Conservation (phyloP, 1,284 basidiomycete genomes). For the Phellopilus nigrolimitatus region DNA sequence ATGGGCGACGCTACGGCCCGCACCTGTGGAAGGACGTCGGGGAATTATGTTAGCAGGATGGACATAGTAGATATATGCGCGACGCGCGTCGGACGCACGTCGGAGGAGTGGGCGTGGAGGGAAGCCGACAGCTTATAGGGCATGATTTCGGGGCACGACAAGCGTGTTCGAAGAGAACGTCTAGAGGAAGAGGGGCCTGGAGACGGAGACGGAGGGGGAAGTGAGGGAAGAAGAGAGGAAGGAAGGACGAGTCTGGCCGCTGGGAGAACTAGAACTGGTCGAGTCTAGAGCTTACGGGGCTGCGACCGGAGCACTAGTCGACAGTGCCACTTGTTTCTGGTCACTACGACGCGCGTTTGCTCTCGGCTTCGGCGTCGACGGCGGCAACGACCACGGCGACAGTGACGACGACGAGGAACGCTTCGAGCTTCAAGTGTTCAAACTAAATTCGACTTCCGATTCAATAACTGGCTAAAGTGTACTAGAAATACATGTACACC, state of each 20-base stretch:
- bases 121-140: constrained; percentile 83
- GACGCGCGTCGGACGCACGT: constrained; percentile 49
- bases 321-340: not conserved
- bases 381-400: not conserved
- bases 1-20: constrained; percentile 69
- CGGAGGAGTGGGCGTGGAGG: constrained; percentile 63
- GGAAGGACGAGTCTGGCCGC: not conserved
- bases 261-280: not conserved
- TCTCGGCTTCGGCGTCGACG: not conserved
- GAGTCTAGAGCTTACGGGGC: constrained; percentile 7
- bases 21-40: constrained; percentile 49
- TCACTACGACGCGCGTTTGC: not conserved
- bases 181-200: constrained; percentile 11
- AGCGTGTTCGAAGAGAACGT: constrained; percentile 18
- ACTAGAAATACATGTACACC: constrained; percentile 61
- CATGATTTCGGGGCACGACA: constrained; percentile 39
- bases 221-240: constrained; percentile 23
- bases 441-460: no score
- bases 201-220: constrained; percentile 13
- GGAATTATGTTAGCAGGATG: constrained; percentile 17
- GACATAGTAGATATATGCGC: constrained; percentile 6
- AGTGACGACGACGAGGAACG: not conserved
- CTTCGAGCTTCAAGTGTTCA: no score
- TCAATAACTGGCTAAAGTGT: no score
- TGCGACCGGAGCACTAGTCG: not conserved